Conservation (phyloP, 257 asterid genomes). For the Euphrasia confusa region DNA sequence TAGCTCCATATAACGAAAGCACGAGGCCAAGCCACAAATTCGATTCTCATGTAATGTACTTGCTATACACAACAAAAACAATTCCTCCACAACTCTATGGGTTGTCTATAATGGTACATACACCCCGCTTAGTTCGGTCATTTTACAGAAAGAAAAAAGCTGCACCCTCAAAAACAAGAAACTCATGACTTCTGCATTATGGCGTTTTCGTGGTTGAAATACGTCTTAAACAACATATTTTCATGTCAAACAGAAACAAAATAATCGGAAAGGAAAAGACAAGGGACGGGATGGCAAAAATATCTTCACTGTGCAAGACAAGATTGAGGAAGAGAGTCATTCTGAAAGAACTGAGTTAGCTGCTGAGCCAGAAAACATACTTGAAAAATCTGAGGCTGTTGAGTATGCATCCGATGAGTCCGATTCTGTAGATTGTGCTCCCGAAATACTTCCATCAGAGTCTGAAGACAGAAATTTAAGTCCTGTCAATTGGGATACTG, state of each 20-base stretch:
- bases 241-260: constrained; percentile 76
- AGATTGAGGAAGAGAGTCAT: constrained; percentile 34
- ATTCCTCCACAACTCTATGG: too few relatives aligned
- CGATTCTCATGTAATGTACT: too few relatives aligned
- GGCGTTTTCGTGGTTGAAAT: background rate
- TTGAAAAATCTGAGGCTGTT: constrained; percentile 43
- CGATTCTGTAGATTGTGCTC: constrained; percentile 59
- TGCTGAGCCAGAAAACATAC: constrained; percentile 24
- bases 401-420: constrained; percentile 81
- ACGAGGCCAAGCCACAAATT: too few relatives aligned
- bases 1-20: too few relatives aligned
- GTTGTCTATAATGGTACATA: too few relatives aligned
- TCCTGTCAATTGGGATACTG: constrained; percentile 51
- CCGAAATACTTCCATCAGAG: constrained; percentile 50
- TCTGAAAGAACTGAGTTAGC: constrained; percentile 17
- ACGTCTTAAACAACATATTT: background rate
- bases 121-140: too few relatives aligned
- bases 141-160: too few relatives aligned
- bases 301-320: constrained; percentile 27
- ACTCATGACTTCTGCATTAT: background rate
- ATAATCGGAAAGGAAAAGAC: constrained; percentile 66
- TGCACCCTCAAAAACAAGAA: too few relatives aligned
- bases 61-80: too few relatives aligned
- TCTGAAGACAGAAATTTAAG: constrained; percentile 55
- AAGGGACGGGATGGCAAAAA: constrained; percentile 55